Evolutionary conservation across 371 early-diverging fungal genomes (phyloP).

Genomic region (Apophysomyces ossiformis): DNA sequence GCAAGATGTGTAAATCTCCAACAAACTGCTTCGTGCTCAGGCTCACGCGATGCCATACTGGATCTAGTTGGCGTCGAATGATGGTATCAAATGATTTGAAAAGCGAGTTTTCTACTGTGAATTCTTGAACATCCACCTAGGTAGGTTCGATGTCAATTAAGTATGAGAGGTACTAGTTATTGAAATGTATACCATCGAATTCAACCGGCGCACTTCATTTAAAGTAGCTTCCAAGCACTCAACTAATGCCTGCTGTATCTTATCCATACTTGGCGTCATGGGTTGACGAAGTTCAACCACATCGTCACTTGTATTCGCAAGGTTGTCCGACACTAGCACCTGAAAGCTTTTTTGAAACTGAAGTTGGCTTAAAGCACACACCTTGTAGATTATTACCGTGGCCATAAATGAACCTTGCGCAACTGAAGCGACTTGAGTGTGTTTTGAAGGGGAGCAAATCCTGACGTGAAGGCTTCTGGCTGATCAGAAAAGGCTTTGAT

Average conservation of each 20-base stretch:
- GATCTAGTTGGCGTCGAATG: conserved; percentile 77
- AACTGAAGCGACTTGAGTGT: conserved; percentile 80
- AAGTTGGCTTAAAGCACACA: background rate
- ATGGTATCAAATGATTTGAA: conserved; percentile 82
- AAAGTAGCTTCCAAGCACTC: conserved; percentile 87
- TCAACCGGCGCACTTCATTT: conserved; percentile 73
- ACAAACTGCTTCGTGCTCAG: conserved; percentile 77
- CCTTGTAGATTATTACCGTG: conserved; percentile 52
- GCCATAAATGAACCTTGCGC: conserved; percentile 89
- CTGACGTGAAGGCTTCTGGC: conserved; percentile 75
- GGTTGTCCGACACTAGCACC: conserved; percentile 61
- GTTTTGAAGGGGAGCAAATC: conserved; percentile 88
- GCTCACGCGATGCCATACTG: conserved; percentile 88
- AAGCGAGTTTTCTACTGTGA: conserved; percentile 86
- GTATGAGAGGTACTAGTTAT: background rate
- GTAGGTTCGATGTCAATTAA: conserved; percentile 8
- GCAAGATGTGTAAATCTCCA: conserved; percentile 72
- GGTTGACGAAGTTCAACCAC: conserved; percentile 86
- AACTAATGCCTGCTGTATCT: conserved; percentile 83
- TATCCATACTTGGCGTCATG: conserved; percentile 79
- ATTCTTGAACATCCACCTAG: conserved; percentile 78
- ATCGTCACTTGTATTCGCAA: conserved; percentile 59
- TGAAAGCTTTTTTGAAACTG: conserved; percentile 64
- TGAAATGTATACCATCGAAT: conserved; percentile 53
- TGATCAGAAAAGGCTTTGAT: conserved; percentile 95